A percentile compares a stretch with the other conserved stretches of the same genome.
These are phyloP conservation scores for Eucalyptus fibrosa DNA, from an alignment of 345 rosid genomes.

Conservation along the genomic window DNA sequence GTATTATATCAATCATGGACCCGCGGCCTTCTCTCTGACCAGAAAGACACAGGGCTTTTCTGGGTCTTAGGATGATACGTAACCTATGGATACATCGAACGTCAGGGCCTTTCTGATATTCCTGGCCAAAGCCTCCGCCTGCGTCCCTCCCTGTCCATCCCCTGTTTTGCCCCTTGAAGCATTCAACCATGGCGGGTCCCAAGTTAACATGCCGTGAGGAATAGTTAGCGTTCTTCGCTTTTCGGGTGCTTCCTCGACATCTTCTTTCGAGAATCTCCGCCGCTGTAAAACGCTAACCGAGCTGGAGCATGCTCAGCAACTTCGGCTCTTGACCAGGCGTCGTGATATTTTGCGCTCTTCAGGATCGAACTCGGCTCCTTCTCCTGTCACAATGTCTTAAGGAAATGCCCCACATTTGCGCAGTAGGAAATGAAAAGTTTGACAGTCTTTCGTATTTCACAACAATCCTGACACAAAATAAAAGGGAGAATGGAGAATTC, in stretches of 20 bases:
- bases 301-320: neutral
- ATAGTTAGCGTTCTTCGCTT: neutral
- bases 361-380: neutral
- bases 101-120: neutral
- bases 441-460: neutral
- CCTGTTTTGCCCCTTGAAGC: neutral
- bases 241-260: neutral
- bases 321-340: neutral
- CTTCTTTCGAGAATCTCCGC: neutral
- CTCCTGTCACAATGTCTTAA: neutral
- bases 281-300: neutral
- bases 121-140: no score
- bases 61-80: neutral
- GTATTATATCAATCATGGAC: neutral
- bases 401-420: neutral
- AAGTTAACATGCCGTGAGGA: neutral
- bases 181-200: neutral
- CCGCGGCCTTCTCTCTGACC: neutral
- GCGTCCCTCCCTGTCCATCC: neutral
- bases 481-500: no score
- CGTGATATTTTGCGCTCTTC: neutral
- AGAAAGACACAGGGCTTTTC: neutral
- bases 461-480: neutral
- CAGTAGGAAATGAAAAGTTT: neutral
- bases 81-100: neutral